These are phyloP conservation scores for Sclerotinia subarctica DNA, from an alignment of 2,329 filamentous ascomycete species.

Conservation along the genomic window DNA sequence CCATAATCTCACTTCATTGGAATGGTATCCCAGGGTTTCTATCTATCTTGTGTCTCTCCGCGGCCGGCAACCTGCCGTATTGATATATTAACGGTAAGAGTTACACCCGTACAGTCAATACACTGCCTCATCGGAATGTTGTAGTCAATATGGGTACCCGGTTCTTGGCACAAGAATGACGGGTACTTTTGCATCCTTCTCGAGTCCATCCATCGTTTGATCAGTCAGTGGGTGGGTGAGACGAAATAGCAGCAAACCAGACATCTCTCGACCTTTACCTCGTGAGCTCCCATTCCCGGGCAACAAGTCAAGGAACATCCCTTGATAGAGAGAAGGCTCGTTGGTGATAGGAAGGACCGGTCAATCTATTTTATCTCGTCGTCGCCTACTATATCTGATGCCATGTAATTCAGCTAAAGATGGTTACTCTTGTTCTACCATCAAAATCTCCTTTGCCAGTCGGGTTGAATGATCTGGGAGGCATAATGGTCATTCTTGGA, in stretches of 20 bases:
- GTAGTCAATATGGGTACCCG: constrained; percentile 20
- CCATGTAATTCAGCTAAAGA: constrained; percentile 5
- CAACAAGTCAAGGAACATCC: constrained; percentile 5
- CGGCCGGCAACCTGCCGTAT: constrained; percentile 14
- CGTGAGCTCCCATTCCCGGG: constrained; percentile 14
- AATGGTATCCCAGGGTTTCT: constrained; percentile 3
- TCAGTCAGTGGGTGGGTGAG: background rate
- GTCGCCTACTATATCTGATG: constrained; percentile 20
- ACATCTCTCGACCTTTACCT: background rate
- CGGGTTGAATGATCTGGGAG: constrained; percentile 11
- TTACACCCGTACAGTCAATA: constrained; percentile 21
- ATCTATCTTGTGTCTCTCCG: constrained; percentile 8
- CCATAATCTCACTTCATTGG: constrained; percentile 2
- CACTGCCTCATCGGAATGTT: background rate
- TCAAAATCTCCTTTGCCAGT: constrained; percentile 18
- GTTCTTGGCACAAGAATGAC: constrained; percentile 18
- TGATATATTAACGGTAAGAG: constrained; percentile 20
- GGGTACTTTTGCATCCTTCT: constrained; percentile 14
- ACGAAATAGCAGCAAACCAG: background rate
- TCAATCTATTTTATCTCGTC: constrained; percentile 16
- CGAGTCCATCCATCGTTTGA: background rate
- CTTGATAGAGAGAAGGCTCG: constrained; percentile 10
- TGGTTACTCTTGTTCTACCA: constrained; percentile 1
- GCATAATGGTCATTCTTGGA: constrained; percentile 14
- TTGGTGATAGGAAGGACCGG: background rate